Evolutionary conservation across 139 green algal genomes (phyloP).

Genomic region (Chlorella sp.): DNA sequence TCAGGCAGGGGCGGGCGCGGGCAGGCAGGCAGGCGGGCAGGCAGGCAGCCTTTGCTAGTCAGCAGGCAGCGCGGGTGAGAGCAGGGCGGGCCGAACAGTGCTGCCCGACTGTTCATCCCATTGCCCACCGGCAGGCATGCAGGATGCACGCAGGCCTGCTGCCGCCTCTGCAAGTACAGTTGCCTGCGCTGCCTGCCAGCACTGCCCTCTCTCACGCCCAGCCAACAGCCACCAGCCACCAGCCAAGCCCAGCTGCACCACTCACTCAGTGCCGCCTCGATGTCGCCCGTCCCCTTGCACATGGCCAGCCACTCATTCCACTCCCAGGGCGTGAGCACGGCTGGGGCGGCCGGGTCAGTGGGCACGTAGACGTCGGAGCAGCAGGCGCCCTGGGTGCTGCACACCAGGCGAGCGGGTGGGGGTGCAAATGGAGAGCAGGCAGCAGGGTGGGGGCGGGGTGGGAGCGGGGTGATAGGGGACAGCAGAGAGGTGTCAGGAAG

Average conservation of each 20-base stretch:
- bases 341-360: constrained; percentile 3
- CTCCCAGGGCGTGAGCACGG: constrained; percentile 10
- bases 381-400: neutral
- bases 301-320: constrained; percentile 14
- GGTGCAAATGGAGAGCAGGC: neutral
- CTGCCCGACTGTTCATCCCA: too few relatives aligned
- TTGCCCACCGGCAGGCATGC: too few relatives aligned
- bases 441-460: neutral
- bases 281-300: neutral
- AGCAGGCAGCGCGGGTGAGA: too few relatives aligned
- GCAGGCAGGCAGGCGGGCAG: too few relatives aligned
- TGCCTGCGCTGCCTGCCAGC: neutral
- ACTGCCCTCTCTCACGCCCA: neutral
- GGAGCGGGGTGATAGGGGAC: neutral
- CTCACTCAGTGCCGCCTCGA: constrained; percentile 30
- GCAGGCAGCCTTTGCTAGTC: too few relatives aligned
- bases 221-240: too few relatives aligned
- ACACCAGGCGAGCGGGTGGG: neutral
- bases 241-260: neutral
- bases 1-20: too few relatives aligned
- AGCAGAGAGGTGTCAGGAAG: neutral
- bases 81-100: too few relatives aligned
- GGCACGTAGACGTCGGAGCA: neutral
- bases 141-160: too few relatives aligned
- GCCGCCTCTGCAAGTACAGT: too few relatives aligned